phyloP scores from a whole-genome alignment of 192 early-diverging fungal genomes.

The Endogone sp. region DNA sequence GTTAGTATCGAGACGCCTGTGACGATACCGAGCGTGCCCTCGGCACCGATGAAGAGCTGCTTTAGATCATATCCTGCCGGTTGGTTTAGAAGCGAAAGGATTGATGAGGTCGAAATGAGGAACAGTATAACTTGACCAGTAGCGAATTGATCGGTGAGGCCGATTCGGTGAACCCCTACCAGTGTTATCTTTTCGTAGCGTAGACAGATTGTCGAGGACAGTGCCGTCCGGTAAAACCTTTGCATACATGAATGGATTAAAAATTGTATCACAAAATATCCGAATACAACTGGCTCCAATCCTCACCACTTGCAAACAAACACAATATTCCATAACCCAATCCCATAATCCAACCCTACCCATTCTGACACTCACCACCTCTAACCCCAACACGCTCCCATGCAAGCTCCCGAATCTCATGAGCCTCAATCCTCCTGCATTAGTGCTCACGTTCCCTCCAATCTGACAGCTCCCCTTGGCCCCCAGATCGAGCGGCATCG shows the following conservation, averaged over 20 bases:
- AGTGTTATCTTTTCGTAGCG: constrained; percentile 95
- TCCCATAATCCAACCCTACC: too few species aligned
- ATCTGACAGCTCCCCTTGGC: constrained; percentile 90
- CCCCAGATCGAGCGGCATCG: constrained; percentile 88
- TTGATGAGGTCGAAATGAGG: too few species aligned
- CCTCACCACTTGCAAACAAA: neutral
- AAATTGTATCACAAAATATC: neutral
- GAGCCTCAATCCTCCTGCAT: constrained; percentile 93
- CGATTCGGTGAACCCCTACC: constrained; percentile 40
- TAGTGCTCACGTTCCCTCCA: constrained; percentile 96
- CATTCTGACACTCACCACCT: constrained; percentile 59
- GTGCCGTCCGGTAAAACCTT: constrained; percentile 85
- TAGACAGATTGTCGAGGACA: constrained; percentile 74
- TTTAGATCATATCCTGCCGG: constrained; percentile 81
- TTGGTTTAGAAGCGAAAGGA: neutral
- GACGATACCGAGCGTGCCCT: constrained; percentile 93
- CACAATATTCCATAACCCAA: too few species aligned
- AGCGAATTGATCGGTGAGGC: too few species aligned
- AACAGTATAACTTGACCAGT: too few species aligned
- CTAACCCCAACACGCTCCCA: constrained; percentile 89
- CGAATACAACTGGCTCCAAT: neutral
- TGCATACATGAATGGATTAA: neutral
- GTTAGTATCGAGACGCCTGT: constrained; percentile 87
- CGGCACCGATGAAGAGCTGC: constrained; percentile 96
- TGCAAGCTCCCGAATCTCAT: constrained; percentile 92